Conservation (phyloP, 2,329 filamentous ascomycete genomes). For the Arthrobotrys musiformis region DNA sequence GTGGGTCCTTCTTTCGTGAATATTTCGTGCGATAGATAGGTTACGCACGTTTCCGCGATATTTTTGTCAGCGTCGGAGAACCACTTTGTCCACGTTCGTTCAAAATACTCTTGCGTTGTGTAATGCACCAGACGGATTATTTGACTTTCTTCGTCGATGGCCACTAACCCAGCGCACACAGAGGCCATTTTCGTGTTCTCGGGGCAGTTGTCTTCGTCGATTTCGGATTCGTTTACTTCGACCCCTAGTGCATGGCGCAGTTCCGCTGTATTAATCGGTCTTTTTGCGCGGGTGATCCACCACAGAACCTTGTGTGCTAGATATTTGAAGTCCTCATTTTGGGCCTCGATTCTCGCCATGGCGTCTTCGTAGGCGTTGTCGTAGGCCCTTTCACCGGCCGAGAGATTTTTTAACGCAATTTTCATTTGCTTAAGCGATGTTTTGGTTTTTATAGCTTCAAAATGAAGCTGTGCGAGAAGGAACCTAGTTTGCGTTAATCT, state of each 20-base stretch:
- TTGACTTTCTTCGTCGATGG: conserved; percentile 58
- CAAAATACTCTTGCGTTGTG: conserved; percentile 60
- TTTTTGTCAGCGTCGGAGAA: neutral
- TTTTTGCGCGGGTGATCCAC: conserved; percentile 9
- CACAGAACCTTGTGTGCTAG: conserved; percentile 1
- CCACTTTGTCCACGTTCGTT: neutral
- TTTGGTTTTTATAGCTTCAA: conserved; percentile 62
- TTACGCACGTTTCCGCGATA: neutral
- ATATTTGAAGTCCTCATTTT: neutral
- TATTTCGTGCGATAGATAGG: conserved; percentile 3
- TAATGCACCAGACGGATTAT: conserved; percentile 60
- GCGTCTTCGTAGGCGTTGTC: conserved; percentile 5
- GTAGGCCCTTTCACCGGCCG: neutral
- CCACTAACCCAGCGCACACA: conserved; percentile 60
- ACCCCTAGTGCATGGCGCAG: conserved; percentile 15
- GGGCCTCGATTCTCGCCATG: conserved; percentile 1
- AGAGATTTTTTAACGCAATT: neutral
- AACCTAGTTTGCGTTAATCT: conserved; percentile 60
- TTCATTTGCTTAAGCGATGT: conserved; percentile 59
- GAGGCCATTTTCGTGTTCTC: neutral
- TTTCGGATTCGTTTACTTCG: neutral
- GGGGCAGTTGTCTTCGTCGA: conserved; percentile 4
- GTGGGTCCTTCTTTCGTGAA: neutral
- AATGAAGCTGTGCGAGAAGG: conserved; percentile 64
- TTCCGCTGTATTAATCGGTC: neutral